Evolutionary conservation across 2,329 filamentous ascomycete genomes (phyloP).

Genomic region (Aspergillus intermedius): DNA sequence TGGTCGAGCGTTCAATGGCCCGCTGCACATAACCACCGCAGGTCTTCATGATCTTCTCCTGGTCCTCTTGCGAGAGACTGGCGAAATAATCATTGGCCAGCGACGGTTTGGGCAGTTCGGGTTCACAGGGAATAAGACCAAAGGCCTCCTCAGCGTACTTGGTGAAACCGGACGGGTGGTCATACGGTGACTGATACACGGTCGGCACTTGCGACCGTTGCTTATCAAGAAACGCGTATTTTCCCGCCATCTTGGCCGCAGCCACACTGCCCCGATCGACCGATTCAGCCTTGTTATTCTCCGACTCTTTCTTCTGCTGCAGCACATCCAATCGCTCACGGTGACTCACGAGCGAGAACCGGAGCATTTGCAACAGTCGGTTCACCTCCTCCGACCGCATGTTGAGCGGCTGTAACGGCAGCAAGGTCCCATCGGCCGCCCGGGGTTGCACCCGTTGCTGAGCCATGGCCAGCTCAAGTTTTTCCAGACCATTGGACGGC

Average conservation of each 20-base stretch:
- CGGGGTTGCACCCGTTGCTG: slow-evolving; percentile 37
- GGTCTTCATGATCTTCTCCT: slow-evolving; percentile 39
- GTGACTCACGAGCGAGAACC: slow-evolving; percentile 37
- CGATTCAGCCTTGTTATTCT: slow-evolving; percentile 26
- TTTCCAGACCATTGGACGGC: slow-evolving; percentile 37
- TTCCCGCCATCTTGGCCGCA: slow-evolving; percentile 28
- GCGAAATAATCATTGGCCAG: slow-evolving; percentile 38
- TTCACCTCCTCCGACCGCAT: slow-evolving; percentile 40
- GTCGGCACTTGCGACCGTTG: slow-evolving; percentile 31
- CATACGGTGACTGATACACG: slow-evolving; percentile 40
- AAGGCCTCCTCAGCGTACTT: slow-evolving; percentile 37
- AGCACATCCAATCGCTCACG: slow-evolving; percentile 33
- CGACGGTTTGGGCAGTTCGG: slow-evolving; percentile 32
- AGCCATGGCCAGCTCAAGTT: slow-evolving; percentile 39
- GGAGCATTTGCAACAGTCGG: slow-evolving; percentile 37
- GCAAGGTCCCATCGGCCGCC: slow-evolving; percentile 31
- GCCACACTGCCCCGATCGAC: slow-evolving; percentile 25
- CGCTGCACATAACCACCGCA: slow-evolving; percentile 38
- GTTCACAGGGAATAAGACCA: slow-evolving; percentile 27
- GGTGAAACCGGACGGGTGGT: slow-evolving; percentile 37
- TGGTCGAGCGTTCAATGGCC: slow-evolving; percentile 30
- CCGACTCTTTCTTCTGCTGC: slow-evolving; percentile 31
- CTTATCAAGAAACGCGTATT: slow-evolving; percentile 35
- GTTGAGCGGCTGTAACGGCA: slow-evolving; percentile 35
- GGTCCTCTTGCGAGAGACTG: slow-evolving; percentile 32